A percentile compares a stretch with the other conserved stretches of the same genome.
Evolutionary conservation across 192 early-diverging fungal species (phyloP).

Genomic region (Dissophora ornata): DNA sequence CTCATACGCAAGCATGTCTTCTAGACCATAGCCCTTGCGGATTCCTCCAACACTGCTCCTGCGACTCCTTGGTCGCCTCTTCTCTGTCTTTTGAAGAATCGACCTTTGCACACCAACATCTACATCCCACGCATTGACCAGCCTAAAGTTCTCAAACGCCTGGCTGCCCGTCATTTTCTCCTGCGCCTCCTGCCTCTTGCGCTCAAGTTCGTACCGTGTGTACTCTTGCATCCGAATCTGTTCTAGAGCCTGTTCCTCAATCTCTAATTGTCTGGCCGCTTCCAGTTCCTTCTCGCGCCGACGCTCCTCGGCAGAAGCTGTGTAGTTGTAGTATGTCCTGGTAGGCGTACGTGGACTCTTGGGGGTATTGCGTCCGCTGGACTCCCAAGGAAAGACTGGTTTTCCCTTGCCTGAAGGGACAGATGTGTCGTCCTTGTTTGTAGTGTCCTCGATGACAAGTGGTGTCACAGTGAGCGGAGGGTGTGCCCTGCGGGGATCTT

Average conservation of each 20-base stretch:
- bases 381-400: conserved; percentile 47
- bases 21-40: conserved; percentile 46
- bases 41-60: conserved; percentile 49
- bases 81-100: conserved; percentile 47
- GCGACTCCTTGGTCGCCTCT: conserved; percentile 41
- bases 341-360: conserved; percentile 22
- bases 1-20: conserved; percentile 52
- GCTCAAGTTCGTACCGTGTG: conserved; percentile 32
- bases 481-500: conserved; percentile 34
- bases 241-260: conserved; percentile 31
- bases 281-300: conserved; percentile 24
- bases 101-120: conserved; percentile 45
- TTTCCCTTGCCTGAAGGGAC: conserved; percentile 39
- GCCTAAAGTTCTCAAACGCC: conserved; percentile 49
- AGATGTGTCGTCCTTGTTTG: conserved; percentile 21
- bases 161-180: conserved; percentile 41
- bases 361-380: conserved; percentile 12
- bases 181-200: conserved; percentile 24
- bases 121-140: conserved; percentile 53
- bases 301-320: conserved; percentile 24
- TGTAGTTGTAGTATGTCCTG: conserved; percentile 42
- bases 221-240: conserved; percentile 29
- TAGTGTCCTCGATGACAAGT: conserved; percentile 22
- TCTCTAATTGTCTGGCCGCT: conserved; percentile 10
- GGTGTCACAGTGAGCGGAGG: conserved; percentile 10